Base-by-base conservation (phyloP, 1,284 basidiomycete genomes). In the Meripilus lineatus region DNA sequence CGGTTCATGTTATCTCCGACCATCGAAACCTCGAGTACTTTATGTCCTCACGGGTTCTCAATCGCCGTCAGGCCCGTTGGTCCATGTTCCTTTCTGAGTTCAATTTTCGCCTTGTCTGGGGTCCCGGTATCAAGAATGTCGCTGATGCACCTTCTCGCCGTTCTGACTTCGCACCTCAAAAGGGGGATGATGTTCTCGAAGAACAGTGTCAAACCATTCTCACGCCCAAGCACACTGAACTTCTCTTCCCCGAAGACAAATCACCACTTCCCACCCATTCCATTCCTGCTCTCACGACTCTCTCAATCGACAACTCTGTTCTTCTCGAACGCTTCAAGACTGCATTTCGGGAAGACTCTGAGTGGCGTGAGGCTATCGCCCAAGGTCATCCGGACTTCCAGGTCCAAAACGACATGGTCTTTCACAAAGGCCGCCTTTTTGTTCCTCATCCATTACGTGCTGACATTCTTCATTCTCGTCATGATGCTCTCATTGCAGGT, bases 21-120 rank as follows among this genome's bases (percentile, higher is more conserved):
- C 65, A 69, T 49, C 60, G 61, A 42, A 69, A 69, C 46, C 61
- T 68, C 22, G 55, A 60, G 41, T 67, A 67, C 52, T 69, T 66
- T 34, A 61, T 58, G 55, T 42, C 52, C 20, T 49, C 62, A 38
- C 49, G 55, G 2, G 38, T 57, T 26, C 58, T 74, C 3, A 69
- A 62, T 42, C 56, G 63, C 14, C 55, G 63, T 1, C 72, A 75
- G 54, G 66, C 63, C 1, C 57, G 63, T n/a, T 74, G 71, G 70
- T 50, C 60, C 3, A 60, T 67, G 50, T 58, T 62, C 30, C 56
- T 77, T 6, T 57, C 65, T 3, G 49, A 45, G 35, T 24, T 18
- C n/a, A 34, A 44, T 30, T 30, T 30, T 30, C 28, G n/a, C 28
- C n/a, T 30, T 10, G 28, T 10, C n/a, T 30, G n/a, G 10, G 28